Conservation (phyloP, 2,329 filamentous ascomycete genomes). For the Penicillium janthinellum region DNA sequence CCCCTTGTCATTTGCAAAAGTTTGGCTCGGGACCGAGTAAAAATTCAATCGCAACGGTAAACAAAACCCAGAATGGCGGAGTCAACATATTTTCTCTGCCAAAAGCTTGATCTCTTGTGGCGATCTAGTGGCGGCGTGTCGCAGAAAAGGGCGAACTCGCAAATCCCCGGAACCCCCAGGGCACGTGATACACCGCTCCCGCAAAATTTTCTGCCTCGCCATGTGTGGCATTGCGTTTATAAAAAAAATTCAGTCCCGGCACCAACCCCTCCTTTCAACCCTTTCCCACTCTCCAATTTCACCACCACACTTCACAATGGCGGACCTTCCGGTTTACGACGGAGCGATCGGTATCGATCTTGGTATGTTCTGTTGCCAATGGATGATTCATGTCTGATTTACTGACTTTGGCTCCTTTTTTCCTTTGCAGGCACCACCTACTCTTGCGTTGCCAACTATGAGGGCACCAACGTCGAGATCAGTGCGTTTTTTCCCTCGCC, state of each 20-base stretch:
- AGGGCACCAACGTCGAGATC: constrained; percentile 99
- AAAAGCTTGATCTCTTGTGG: not conserved
- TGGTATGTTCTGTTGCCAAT: constrained; percentile 64
- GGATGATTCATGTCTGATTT: not conserved
- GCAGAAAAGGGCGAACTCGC: not conserved
- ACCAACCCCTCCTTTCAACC: constrained; percentile 27
- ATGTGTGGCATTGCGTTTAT: constrained; percentile 30
- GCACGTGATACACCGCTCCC: constrained; percentile 30
- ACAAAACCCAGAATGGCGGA: too few relatives aligned
- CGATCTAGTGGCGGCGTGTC: not conserved
- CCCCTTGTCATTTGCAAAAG: not conserved
- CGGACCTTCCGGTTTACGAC: constrained; percentile 70
- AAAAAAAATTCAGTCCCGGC: constrained; percentile 30
- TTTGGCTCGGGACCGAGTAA: not conserved
- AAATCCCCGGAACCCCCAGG: constrained; percentile 1
- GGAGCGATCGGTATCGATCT: constrained; percentile 99
- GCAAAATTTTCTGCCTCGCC: constrained; percentile 28
- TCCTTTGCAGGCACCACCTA: constrained; percentile 83
- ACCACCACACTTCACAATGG: constrained; percentile 28
- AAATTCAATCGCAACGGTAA: too few relatives aligned
- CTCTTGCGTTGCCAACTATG: constrained; percentile 99
- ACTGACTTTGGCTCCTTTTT: constrained; percentile 22
- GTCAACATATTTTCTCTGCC: too few relatives aligned
- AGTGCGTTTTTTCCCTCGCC: constrained; percentile 56
- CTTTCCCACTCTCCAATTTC: constrained; percentile 25